phyloP scores from a whole-genome alignment of 1,284 basidiomycete genomes.

The Entoloma clypeatum region DNA sequence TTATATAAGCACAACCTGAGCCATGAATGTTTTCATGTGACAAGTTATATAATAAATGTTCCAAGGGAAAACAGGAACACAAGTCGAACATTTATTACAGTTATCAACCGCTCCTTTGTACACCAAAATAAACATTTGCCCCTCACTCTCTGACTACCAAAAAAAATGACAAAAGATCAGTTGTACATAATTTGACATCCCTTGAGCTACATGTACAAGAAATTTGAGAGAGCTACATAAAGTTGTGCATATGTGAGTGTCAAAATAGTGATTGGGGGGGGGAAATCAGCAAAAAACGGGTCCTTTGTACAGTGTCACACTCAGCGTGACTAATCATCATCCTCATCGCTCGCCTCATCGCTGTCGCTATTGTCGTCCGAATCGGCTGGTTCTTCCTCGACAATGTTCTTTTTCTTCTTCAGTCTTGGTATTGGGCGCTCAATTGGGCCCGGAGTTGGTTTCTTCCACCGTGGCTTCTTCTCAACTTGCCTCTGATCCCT shows the following conservation, averaged over 20 bases:
- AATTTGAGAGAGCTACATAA: neutral
- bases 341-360: neutral
- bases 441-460: neutral
- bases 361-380: neutral
- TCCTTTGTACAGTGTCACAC: slow-evolving; percentile 1
- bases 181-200: no score
- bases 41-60: no score
- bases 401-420: neutral
- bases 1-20: no score
- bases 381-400: no score
- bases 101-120: no score
- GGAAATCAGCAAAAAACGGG: neutral
- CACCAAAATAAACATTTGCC: no score
- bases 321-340: neutral
- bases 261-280: neutral
- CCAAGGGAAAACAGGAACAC: no score
- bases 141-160: no score
- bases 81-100: no score
- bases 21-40: no score
- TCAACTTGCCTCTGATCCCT: slow-evolving; percentile 1
- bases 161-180: no score
- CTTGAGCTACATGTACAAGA: no score
- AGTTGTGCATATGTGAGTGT: neutral
- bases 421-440: neutral
- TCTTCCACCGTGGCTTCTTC: slow-evolving; percentile 5